Base-by-base conservation (phyloP, 1,284 basidiomycete species). In the Paramarasmius palmivorus region DNA sequence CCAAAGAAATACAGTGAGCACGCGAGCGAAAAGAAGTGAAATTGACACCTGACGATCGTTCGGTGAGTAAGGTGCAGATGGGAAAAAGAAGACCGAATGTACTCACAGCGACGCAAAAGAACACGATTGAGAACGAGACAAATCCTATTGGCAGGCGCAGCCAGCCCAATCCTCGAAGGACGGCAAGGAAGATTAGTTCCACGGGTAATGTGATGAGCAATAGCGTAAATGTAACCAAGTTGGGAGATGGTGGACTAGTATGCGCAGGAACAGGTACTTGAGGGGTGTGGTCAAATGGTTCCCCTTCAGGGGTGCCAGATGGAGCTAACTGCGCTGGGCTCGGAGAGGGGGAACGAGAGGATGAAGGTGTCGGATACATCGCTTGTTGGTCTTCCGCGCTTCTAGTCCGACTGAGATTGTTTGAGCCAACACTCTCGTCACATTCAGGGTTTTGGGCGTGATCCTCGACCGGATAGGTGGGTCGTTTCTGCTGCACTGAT, bases 1-100 rank as follows among this genome's bases (percentile, higher is more conserved):
- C 95, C 95, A 98, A 37, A 98, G 80, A 65, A 86, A 83, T 41
- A 86, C 73, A 0, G 94, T 95, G 32, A 96, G 75, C 9, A 69
- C 63, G 49, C 82, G 84, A 0, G 91, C 91, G 22, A 91, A 67
- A 29, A 78, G 39, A 5, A 98, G 77, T 1, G 93, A 93, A 56
- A 86, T 73, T 4, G 76, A 66, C 29, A 90, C 84, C 92, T 93
- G 36, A 14, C 23, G 17, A 45, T n/a, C 20, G 14, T 48, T 32
- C 12, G 15, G 17, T 7, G 23, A 49, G 41, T 35, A 25, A 23
- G 54, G 25, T 35, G 25, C 10, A n/a, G 25, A 15, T 23, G 44
- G 39, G 6, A 23, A 53, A 32, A 25, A 50, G 3, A 37, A 26
- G 41, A 36, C 14, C n/a, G n/a, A n/a, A n/a, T n/a, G n/a, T n/a